Evolutionary conservation across 2,329 filamentous ascomycete genomes (phyloP), one percentile per base, ranked within the genome.

Genomic region (Alternaria hordeiaustralica): DNA sequence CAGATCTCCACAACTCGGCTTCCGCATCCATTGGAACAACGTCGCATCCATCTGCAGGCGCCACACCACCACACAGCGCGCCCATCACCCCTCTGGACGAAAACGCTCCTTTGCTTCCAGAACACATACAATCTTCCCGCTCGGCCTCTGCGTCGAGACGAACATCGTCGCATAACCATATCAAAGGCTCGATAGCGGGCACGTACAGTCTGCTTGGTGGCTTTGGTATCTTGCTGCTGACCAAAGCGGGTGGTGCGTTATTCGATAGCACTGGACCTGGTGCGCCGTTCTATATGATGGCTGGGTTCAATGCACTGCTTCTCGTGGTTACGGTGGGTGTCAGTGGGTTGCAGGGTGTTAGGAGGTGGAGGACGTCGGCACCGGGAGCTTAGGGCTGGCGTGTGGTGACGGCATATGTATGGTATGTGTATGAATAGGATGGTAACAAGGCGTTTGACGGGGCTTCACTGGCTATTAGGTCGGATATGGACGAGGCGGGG

Each of bases 251-350:
- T 12, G 96, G 96, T 0, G 88, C 89, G 41, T 81, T 97, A 51
- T 99, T 98, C 75, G 96, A 99, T 78, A 85, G 80, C 20, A 83
- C 89, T 57, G 90, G 90, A 1, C 86, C 86, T 3, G 92, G 92
- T 0, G 92, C 92, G 11, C 96, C 96, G 1, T 98, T 99, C 78
- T 97, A 94, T 77, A 90, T 98, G 85, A 95, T 99, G 90, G 94
- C 94, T 0, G 83, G 84, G 0, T 98, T 98, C 78, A 98, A 98
- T 76, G 92, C 82, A 0, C 67, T 93, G 1, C 79, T 97, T 58
- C 82, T 96, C 12, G 75, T 89, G 7, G 86, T 78, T 2, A 75
- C 71, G 3, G 30, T 76, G 11, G 69, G 58, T 15, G 72, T 76
- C 4, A 61, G 63, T 10, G 60, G 58, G 5, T 55, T 61, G 65